These are phyloP conservation scores for Geosmithia morbida DNA, from an alignment of 2,329 filamentous ascomycete genomes.

Conservation along the genomic window DNA sequence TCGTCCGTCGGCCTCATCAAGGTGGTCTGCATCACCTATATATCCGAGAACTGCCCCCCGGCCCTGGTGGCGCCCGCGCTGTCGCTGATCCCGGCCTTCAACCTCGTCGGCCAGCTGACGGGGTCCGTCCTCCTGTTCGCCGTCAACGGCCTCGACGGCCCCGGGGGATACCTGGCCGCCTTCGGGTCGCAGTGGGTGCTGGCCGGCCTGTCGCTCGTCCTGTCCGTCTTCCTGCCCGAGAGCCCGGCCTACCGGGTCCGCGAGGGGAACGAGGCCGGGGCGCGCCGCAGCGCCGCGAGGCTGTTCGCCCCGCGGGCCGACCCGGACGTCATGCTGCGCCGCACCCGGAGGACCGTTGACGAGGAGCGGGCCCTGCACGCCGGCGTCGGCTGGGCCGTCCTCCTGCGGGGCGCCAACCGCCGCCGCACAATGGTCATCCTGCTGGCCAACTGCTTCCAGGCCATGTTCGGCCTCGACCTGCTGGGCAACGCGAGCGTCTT, in stretches of 20 bases:
- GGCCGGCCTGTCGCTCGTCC: constrained; percentile 22
- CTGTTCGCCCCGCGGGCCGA: constrained; percentile 14
- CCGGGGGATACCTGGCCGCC: constrained; percentile 20
- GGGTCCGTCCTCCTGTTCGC: constrained; percentile 26
- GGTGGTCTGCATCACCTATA: constrained; percentile 28
- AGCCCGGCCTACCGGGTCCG: constrained; percentile 33
- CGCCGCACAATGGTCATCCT: constrained; percentile 24
- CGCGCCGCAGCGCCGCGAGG: constrained; percentile 29
- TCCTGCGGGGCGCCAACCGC: constrained; percentile 26
- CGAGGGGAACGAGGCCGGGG: constrained; percentile 20
- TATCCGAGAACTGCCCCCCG: constrained; percentile 33
- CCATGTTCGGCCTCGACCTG: constrained; percentile 28
- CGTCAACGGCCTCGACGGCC: constrained; percentile 7
- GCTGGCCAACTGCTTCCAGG: constrained; percentile 25
- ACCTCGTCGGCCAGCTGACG: constrained; percentile 30
- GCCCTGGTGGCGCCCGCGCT: constrained; percentile 29
- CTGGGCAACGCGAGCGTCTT: constrained; percentile 27
- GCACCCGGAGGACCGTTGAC: constrained; percentile 18
- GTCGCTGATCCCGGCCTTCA: constrained; percentile 33
- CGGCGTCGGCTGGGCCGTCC: constrained; percentile 22
- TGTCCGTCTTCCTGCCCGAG: constrained; percentile 32
- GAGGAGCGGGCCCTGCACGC: constrained; percentile 14
- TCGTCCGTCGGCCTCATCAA: constrained; percentile 23
- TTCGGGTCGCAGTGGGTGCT: constrained; percentile 30
- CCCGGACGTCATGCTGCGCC: not conserved